Percentiles rank a stretch among this genome's conserved stretches.
These are phyloP conservation scores for Elaeagnus macrophylla DNA, from an alignment of 306 rosid species.

Conservation along the genomic window DNA sequence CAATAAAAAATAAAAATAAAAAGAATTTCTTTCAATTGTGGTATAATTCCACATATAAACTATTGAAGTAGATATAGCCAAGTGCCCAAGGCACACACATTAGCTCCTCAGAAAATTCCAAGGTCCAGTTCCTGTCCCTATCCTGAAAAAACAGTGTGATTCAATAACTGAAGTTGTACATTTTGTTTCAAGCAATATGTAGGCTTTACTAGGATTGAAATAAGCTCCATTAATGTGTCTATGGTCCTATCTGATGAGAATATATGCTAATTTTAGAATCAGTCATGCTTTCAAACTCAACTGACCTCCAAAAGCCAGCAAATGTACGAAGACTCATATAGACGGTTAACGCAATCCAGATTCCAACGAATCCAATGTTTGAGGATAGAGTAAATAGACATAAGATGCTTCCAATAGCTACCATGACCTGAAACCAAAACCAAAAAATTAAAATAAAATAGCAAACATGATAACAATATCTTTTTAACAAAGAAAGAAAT, in stretches of 20 bases:
- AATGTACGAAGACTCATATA: constrained; percentile 67
- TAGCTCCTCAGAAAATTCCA: constrained; percentile 20
- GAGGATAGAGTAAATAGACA: constrained; percentile 51
- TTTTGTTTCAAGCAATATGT: not conserved
- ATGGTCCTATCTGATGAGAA: not conserved
- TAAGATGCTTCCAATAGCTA: constrained; percentile 53
- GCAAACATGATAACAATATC: too few relatives aligned
- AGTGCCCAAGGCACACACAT: not conserved
- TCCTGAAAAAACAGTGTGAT: constrained; percentile 7
- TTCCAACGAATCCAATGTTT: constrained; percentile 66
- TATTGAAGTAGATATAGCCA: too few relatives aligned
- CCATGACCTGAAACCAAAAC: constrained; percentile 56
- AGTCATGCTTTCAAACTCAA: not conserved
- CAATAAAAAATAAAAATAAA: too few relatives aligned
- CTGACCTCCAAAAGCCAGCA: constrained; percentile 69
- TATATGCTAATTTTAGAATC: not conserved
- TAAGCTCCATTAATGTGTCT: too few relatives aligned
- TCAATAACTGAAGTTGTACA: not conserved
- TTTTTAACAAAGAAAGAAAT: not conserved
- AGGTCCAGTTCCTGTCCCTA: constrained; percentile 27
- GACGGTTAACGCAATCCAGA: constrained; percentile 69
- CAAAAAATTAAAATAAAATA: too few relatives aligned
- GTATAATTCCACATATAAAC: too few relatives aligned
- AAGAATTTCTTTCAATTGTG: too few relatives aligned
- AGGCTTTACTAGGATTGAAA: not conserved